phyloP scores from a whole-genome alignment of 805 yeast genomes.

The Torulaspora microellipsoides region DNA sequence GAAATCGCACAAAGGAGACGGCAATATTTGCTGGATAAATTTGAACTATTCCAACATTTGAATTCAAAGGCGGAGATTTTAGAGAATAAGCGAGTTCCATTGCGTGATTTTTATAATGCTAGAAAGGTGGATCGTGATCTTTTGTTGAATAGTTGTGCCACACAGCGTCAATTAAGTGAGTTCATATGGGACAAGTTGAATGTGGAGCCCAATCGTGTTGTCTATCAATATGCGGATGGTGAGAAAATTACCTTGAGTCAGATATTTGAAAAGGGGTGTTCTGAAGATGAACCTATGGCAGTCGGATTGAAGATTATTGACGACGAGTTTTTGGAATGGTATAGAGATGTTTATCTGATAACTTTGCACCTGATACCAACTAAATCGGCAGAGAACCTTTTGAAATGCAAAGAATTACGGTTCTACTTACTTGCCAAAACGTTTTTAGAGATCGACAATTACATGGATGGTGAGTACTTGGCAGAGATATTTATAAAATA shows the following conservation, averaged over 20 bases:
- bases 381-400: constrained; percentile 14
- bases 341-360: constrained; percentile 21
- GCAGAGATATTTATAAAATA: constrained; percentile 33
- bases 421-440: constrained; percentile 33
- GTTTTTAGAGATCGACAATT: constrained; percentile 37
- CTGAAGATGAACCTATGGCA: constrained; percentile 17
- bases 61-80: constrained; percentile 35
- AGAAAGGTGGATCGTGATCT: constrained; percentile 72
- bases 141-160: constrained; percentile 28
- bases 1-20: constrained; percentile 28
- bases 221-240: constrained; percentile 25
- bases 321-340: constrained; percentile 27
- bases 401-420: constrained; percentile 24
- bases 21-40: constrained; percentile 33
- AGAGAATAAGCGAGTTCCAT: constrained; percentile 38
- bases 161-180: constrained; percentile 33
- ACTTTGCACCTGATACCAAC: constrained; percentile 23
- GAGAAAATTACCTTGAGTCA: constrained; percentile 23
- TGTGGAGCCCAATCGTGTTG: constrained; percentile 36
- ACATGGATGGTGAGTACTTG: constrained; percentile 37
- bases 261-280: constrained; percentile 17
- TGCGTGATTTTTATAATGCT: constrained; percentile 77
- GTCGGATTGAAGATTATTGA: constrained; percentile 33
- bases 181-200: constrained; percentile 37
- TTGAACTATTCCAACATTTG: constrained; percentile 35